Base-by-base conservation (phyloP, 257 asterid genomes). In the Osmanthus fragrans region DNA sequence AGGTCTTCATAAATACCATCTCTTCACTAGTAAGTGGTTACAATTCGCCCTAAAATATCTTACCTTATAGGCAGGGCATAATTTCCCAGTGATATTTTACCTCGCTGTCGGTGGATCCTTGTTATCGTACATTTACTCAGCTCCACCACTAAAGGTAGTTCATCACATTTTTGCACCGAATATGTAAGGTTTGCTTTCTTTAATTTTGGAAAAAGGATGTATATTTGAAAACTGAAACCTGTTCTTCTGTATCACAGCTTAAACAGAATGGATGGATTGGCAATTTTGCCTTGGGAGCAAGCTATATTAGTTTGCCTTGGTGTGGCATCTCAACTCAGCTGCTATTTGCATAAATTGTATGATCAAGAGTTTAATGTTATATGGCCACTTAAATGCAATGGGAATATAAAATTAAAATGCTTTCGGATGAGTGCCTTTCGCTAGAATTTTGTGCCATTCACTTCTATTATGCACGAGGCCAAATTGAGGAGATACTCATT, bases 201-300 rank as follows among this genome's bases (percentile, higher is more conserved):
- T 47, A 37, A 30, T 34, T n/a, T 63, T 32, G 33, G 78, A 27
- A 54, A 34, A 66, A 47, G 30, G 63, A 70, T 12, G 18, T 80
- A 42, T 12, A 4, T 63, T 25, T 63, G 34, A 9, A 56, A 77
- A 54, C 58, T 76, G 54, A 72, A 77, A 75, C 30, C 39, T 73
- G 1, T 47, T 51, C 68, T 70, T 67, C 56, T 77, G 30, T 58
- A 51, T 82, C 78, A 86, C 93, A 95, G 99, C 99, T 95, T 82
- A 95, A 95, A 76, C 98, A 93, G 89, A 93, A 93, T 78, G 98
- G 99, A 88, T 95, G 99, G 99, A 82, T 93, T 47, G 99, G 99
- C 80, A 95, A 95, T 86, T 95, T 93, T 56, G 99, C 99, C 75
- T 87, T 95, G 37, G 99, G 99, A 79, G 93, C 97, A 81, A 95